phyloP scores from a whole-genome alignment of 2,329 filamentous ascomycete species.

The Trichophyton rubrum region DNA sequence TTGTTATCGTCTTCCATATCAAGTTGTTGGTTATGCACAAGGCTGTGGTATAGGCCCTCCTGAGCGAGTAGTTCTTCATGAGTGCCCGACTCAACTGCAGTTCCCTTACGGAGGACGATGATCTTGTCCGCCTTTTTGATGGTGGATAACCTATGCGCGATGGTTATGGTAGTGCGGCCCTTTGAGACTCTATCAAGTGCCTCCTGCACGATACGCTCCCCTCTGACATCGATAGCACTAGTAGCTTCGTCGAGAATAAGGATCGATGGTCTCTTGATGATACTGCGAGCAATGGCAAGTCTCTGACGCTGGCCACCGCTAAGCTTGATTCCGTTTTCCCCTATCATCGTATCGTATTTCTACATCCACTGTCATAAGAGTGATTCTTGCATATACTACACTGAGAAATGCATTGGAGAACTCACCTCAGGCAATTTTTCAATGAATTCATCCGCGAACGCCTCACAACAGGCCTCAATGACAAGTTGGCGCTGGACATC shows the following conservation, averaged over 20 bases:
- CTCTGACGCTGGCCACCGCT: slow-evolving; percentile 80
- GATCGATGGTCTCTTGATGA: slow-evolving; percentile 53
- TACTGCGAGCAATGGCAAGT: slow-evolving; percentile 60
- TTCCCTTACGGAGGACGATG: slow-evolving; percentile 59
- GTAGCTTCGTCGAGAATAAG: slow-evolving; percentile 68
- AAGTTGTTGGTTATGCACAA: slow-evolving; percentile 43
- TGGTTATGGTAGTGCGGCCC: slow-evolving; percentile 60
- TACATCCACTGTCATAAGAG: slow-evolving; percentile 19
- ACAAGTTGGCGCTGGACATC: slow-evolving; percentile 38
- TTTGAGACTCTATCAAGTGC: slow-evolving; percentile 44
- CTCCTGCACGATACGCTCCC: slow-evolving; percentile 43
- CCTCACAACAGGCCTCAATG: slow-evolving; percentile 51
- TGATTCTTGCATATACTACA: not conserved
- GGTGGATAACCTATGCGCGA: slow-evolving; percentile 61
- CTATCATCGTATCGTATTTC: slow-evolving; percentile 61
- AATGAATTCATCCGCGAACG: slow-evolving; percentile 59
- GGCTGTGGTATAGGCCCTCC: slow-evolving; percentile 50
- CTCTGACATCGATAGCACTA: slow-evolving; percentile 48
- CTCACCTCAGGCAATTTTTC: slow-evolving; percentile 42
- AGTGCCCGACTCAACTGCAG: slow-evolving; percentile 59
- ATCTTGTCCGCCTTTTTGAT: slow-evolving; percentile 68
- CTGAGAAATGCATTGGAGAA: not conserved
- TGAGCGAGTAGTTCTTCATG: slow-evolving; percentile 57
- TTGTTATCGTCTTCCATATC: slow-evolving; percentile 10
- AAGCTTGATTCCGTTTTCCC: slow-evolving; percentile 64